A percentile compares a stretch with the other conserved stretches of the same genome.
These are phyloP conservation scores for Chalaropsis thielavioides DNA, from an alignment of 2,329 filamentous ascomycete species.

Conservation along the genomic window DNA sequence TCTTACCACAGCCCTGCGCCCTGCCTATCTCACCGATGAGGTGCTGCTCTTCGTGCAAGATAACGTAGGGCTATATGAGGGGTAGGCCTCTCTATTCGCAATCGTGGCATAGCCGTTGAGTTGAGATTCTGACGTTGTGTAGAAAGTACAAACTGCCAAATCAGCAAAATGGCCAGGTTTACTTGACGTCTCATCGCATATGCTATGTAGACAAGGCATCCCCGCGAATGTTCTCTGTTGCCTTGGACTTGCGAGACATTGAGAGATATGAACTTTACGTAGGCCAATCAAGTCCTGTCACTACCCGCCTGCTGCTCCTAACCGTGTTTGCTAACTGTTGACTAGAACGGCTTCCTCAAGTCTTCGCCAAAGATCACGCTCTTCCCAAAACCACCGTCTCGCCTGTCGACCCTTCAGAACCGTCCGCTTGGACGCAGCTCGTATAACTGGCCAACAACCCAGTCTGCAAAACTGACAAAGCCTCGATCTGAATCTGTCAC, in stretches of 20 bases:
- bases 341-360: constrained; percentile 67
- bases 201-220: constrained; percentile 89
- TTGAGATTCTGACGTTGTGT: constrained; percentile 18
- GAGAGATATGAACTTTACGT: constrained; percentile 85
- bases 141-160: constrained; percentile 92
- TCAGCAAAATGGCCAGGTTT: constrained; percentile 91
- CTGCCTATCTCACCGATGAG: constrained; percentile 84
- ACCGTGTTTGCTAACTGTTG: background rate
- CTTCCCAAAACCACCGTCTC: constrained; percentile 64
- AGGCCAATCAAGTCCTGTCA: constrained; percentile 21
- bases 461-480: background rate
- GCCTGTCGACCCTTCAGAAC: constrained; percentile 26
- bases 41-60: constrained; percentile 92
- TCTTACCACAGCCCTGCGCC: constrained; percentile 89
- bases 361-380: constrained; percentile 89
- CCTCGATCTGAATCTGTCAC: background rate
- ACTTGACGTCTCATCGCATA: constrained; percentile 85
- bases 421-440: background rate
- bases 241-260: constrained; percentile 77
- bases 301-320: constrained; percentile 28
- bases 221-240: constrained; percentile 69
- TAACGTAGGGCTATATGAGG: constrained; percentile 93
- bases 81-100: constrained; percentile 40
- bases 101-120: background rate
- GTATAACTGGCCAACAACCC: background rate